These are phyloP conservation scores for Pleurostoma richardsiae DNA, from an alignment of 2,329 filamentous ascomycete genomes.

Conservation along the genomic window DNA sequence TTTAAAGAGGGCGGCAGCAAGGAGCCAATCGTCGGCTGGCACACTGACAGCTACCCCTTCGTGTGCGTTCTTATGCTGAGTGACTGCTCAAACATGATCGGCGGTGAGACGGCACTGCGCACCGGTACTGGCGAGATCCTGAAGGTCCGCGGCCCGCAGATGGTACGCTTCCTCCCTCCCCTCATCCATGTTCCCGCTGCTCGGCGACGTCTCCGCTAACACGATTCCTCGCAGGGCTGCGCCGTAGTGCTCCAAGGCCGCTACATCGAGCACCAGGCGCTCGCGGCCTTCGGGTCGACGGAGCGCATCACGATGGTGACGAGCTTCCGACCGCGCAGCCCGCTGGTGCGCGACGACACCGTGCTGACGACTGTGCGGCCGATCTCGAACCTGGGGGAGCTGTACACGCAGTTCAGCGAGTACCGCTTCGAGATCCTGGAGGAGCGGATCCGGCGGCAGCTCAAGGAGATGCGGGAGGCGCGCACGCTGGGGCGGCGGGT, in stretches of 20 bases:
- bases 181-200: constrained; percentile 2
- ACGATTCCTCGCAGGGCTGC: constrained; percentile 39
- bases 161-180: constrained; percentile 35
- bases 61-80: constrained; percentile 67
- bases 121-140: constrained; percentile 47
- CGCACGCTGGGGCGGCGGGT: constrained; percentile 17
- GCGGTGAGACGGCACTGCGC: constrained; percentile 59
- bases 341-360: constrained; percentile 52
- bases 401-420: constrained; percentile 57
- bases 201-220: constrained; percentile 4
- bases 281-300: constrained; percentile 49
- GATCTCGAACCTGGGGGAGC: constrained; percentile 50
- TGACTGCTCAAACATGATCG: constrained; percentile 57
- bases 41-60: constrained; percentile 61
- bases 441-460: constrained; percentile 46
- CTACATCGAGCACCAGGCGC: constrained; percentile 61
- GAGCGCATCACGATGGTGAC: constrained; percentile 65
- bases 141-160: constrained; percentile 55
- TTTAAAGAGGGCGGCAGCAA: constrained; percentile 39
- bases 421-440: constrained; percentile 61
- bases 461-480: constrained; percentile 33
- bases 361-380: constrained; percentile 54
- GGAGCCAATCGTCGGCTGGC: constrained; percentile 56
- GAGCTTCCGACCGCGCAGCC: constrained; percentile 54
- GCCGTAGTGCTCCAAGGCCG: constrained; percentile 63